These are phyloP conservation scores for Noccaea bulbosa DNA, from an alignment of 345 rosid genomes.

Conservation along the genomic window DNA sequence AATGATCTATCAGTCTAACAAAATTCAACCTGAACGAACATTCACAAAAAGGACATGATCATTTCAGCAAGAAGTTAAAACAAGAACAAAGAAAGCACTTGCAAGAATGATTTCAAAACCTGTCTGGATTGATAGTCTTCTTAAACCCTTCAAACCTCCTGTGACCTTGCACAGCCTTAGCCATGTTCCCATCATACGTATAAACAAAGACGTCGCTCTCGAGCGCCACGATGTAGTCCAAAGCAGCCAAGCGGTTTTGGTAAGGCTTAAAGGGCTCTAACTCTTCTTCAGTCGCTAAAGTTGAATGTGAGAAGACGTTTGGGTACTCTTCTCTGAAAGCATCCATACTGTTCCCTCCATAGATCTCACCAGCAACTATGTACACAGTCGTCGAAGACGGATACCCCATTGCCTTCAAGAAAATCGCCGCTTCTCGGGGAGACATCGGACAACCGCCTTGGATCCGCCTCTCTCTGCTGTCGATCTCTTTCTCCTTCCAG, in stretches of 20 bases:
- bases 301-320: conserved; percentile 74
- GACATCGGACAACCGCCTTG: conserved; percentile 99
- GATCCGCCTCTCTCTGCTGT: conserved; percentile 63
- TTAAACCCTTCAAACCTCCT: conserved; percentile 84
- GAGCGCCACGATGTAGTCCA: conserved; percentile 89
- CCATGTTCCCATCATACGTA: conserved; percentile 99
- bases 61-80: conserved; percentile 6
- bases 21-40: conserved; percentile 61
- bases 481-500: conserved; percentile 99
- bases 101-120: conserved; percentile 41
- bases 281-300: conserved; percentile 80
- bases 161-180: conserved; percentile 97
- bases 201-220: conserved; percentile 92
- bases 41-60: conserved; percentile 12
- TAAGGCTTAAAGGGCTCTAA: conserved; percentile 69
- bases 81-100: too few species aligned
- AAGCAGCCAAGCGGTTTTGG: conserved; percentile 92
- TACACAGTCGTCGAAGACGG: conserved; percentile 82
- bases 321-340: conserved; percentile 82
- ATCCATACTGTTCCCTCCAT: conserved; percentile 79
- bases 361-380: conserved; percentile 91
- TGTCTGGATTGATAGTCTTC: conserved; percentile 86
- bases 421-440: conserved; percentile 92
- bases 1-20: conserved; percentile 69
- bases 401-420: conserved; percentile 95